Conservation (phyloP, 73 alveolate species). For the Symbiodinium pilosum region DNA sequence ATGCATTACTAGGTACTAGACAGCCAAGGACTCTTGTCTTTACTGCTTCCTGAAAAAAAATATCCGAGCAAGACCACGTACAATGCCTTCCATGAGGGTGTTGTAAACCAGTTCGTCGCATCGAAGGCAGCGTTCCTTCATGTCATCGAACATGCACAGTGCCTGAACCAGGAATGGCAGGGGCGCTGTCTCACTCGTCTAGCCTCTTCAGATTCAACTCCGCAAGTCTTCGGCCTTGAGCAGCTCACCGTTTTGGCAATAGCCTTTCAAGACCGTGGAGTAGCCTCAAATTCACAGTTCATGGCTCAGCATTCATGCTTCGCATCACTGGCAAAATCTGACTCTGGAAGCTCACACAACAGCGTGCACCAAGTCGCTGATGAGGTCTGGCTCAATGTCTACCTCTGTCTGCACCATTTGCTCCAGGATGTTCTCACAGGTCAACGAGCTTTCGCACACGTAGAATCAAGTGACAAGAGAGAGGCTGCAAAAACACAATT, state of each 20-base stretch:
- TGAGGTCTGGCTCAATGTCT: conserved; percentile 70
- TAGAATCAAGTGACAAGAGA: neutral
- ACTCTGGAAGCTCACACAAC: too few species aligned
- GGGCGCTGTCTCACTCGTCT: neutral
- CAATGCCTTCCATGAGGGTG: conserved; percentile 97
- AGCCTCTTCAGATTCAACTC: too few species aligned
- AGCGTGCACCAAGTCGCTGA: neutral
- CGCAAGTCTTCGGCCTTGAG: conserved; percentile 95
- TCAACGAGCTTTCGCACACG: neutral
- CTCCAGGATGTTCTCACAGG: conserved; percentile 43
- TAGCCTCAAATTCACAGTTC: conserved; percentile 51
- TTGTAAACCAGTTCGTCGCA: conserved; percentile 98
- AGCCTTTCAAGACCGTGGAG: conserved; percentile 98
- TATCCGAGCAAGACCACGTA: too few species aligned
- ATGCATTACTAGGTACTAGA: too few species aligned
- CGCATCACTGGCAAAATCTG: too few species aligned
- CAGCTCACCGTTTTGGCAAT: conserved; percentile 97
- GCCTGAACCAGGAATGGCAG: conserved; percentile 8
- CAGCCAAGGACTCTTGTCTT: too few species aligned
- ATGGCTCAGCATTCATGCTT: conserved; percentile 83
- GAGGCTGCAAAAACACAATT: too few species aligned
- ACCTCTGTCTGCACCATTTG: conserved; percentile 75
- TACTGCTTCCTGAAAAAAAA: too few species aligned
- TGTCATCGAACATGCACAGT: conserved; percentile 86
- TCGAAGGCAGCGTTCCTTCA: conserved; percentile 93